Evolutionary conservation across 192 early-diverging fungal species (phyloP).

Genomic region (Coemansia nantahalensis): DNA sequence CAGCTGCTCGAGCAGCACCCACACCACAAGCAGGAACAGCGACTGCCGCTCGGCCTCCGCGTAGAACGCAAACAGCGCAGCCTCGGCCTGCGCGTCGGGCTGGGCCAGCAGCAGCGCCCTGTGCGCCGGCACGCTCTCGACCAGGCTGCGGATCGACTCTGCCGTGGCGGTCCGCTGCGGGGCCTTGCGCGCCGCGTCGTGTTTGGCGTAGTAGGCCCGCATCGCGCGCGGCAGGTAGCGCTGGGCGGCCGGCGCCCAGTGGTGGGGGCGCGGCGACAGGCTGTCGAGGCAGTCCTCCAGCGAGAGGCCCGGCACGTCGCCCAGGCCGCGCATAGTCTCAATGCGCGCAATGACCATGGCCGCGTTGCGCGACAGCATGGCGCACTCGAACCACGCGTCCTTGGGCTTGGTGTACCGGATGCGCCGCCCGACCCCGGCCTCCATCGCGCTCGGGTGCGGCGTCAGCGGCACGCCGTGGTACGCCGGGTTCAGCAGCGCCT

Average conservation of each 20-base stretch:
- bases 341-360: conserved; percentile 52
- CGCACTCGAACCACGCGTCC: conserved; percentile 52
- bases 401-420: conserved; percentile 37
- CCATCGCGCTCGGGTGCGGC: conserved; percentile 34
- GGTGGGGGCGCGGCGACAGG: conserved; percentile 29
- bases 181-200: background rate
- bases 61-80: conserved; percentile 55
- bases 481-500: conserved; percentile 49
- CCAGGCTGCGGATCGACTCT: conserved; percentile 23
- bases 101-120: conserved; percentile 14
- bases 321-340: conserved; percentile 44
- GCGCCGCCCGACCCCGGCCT: conserved; percentile 6
- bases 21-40: conserved; percentile 65
- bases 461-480: conserved; percentile 49
- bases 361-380: conserved; percentile 50
- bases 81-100: conserved; percentile 19
- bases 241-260: conserved; percentile 42
- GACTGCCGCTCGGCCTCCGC: conserved; percentile 59
- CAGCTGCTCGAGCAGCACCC: conserved; percentile 53
- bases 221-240: conserved; percentile 37
- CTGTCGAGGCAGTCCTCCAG: conserved; percentile 45
- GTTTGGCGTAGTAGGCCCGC: conserved; percentile 37
- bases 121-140: conserved; percentile 28
- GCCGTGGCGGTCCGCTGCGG: too few relatives aligned
- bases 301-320: conserved; percentile 38